Conservation (phyloP, 129 eudicot species). For the Tagetes patula region DNA sequence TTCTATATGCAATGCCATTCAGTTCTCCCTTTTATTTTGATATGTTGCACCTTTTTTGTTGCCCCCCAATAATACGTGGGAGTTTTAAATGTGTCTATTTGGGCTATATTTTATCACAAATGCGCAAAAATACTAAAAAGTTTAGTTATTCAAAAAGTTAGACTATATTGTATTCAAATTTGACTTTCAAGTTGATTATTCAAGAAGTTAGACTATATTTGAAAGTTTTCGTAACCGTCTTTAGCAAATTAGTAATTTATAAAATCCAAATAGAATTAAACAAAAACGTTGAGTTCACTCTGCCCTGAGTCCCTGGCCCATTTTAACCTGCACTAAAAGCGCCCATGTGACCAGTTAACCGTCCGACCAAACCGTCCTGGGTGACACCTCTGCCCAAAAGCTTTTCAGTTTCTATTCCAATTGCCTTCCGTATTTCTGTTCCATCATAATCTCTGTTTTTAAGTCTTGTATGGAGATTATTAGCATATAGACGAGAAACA, state of each 20-base stretch:
- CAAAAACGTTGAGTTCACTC: neutral
- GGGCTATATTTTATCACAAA: neutral
- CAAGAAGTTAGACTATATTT: neutral
- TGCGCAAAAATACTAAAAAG: neutral
- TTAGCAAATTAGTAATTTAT: neutral
- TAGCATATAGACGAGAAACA: slow-evolving; percentile 7
- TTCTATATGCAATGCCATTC: neutral
- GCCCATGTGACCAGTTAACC: neutral
- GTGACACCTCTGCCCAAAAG: neutral
- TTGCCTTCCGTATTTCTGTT: neutral
- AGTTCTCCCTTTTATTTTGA: neutral
- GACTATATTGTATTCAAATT: neutral
- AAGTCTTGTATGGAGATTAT: neutral
- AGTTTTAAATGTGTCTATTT: neutral
- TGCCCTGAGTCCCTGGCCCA: neutral
- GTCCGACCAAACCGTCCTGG: neutral
- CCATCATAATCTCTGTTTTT: neutral
- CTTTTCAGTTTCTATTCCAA: neutral
- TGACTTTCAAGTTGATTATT: neutral
- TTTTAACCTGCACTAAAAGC: neutral
- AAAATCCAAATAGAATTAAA: neutral
- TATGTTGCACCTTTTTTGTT: neutral
- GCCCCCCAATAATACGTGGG: neutral
- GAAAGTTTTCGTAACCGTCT: neutral
- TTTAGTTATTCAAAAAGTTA: neutral